Conservation (phyloP, 2,329 filamentous ascomycete species). For the Penicillium griseofulvum region DNA sequence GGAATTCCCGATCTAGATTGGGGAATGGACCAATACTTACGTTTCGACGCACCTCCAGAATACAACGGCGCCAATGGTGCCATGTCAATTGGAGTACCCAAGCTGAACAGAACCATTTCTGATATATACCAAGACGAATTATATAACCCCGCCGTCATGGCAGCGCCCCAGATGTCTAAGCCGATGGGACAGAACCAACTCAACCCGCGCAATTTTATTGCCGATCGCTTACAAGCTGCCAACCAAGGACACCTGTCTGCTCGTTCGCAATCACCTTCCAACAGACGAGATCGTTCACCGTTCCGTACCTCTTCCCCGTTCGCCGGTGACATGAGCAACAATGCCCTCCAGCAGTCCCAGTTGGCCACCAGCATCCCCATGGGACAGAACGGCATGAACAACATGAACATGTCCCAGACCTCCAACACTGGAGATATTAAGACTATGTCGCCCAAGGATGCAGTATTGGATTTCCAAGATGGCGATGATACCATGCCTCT, state of each 20-base stretch:
- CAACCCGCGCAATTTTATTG: conserved; percentile 63
- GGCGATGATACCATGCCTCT: conserved; percentile 66
- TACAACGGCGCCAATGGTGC: conserved; percentile 41
- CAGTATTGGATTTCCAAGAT: conserved; percentile 80
- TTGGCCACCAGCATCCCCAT: conserved; percentile 41
- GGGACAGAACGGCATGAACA: conserved; percentile 23
- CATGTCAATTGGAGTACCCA: conserved; percentile 57
- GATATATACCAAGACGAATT: conserved; percentile 82
- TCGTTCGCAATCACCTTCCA: conserved; percentile 56
- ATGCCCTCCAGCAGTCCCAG: conserved; percentile 37
- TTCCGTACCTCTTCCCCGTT: conserved; percentile 71
- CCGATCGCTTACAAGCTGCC: conserved; percentile 73
- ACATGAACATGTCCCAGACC: conserved; percentile 29
- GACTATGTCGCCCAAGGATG: conserved; percentile 94
- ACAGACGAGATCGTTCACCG: conserved; percentile 70
- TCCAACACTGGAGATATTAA: conserved; percentile 53
- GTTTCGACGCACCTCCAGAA: conserved; percentile 53
- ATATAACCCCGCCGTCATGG: conserved; percentile 58
- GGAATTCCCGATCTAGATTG: conserved; percentile 34
- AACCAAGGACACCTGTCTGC: conserved; percentile 70
- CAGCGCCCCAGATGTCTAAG: conserved; percentile 38
- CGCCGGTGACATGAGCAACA: conserved; percentile 48
- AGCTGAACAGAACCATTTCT: conserved; percentile 81
- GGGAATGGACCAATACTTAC: conserved; percentile 69
- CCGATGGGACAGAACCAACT: conserved; percentile 35